These are phyloP conservation scores for Clarireedia paspali DNA, from an alignment of 2,329 filamentous ascomycete species.

Conservation along the genomic window DNA sequence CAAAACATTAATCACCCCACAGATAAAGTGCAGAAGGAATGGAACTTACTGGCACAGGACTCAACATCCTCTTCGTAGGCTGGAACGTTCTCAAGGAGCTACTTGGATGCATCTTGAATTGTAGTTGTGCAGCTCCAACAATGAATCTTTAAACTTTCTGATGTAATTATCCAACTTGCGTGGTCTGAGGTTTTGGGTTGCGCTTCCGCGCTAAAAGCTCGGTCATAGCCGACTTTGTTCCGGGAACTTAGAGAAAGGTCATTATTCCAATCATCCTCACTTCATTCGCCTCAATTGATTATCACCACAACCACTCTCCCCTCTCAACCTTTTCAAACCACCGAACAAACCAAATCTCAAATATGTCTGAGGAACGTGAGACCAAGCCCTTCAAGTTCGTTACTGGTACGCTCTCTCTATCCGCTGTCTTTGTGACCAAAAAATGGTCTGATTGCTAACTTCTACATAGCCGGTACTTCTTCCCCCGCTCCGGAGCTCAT, in stretches of 20 bases:
- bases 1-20: slow-evolving; percentile 7
- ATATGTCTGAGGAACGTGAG: slow-evolving; percentile 88
- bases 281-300: slow-evolving; percentile 27
- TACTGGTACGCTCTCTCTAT: slow-evolving; percentile 62
- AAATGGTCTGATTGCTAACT: slow-evolving; percentile 34
- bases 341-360: slow-evolving; percentile 38
- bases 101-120: slow-evolving; percentile 38
- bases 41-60: slow-evolving; percentile 63
- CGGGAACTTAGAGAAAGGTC: slow-evolving; percentile 10
- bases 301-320: slow-evolving; percentile 25
- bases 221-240: slow-evolving; percentile 29
- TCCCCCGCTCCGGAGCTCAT: slow-evolving; percentile 2
- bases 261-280: slow-evolving; percentile 22
- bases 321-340: slow-evolving; percentile 27
- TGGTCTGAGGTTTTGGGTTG: slow-evolving; percentile 11
- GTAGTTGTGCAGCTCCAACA: slow-evolving; percentile 7
- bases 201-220: slow-evolving; percentile 11
- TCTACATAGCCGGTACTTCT: slow-evolving; percentile 39
- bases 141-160: slow-evolving; percentile 8
- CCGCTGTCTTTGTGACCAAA: slow-evolving; percentile 13
- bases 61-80: slow-evolving; percentile 58
- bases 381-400: slow-evolving; percentile 99
- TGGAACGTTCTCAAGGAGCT: slow-evolving; percentile 59
- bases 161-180: slow-evolving; percentile 14
- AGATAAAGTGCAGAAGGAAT: not conserved